phyloP scores from a whole-genome alignment of 108 stramenopile genomes.

The Fragilaria radians region DNA sequence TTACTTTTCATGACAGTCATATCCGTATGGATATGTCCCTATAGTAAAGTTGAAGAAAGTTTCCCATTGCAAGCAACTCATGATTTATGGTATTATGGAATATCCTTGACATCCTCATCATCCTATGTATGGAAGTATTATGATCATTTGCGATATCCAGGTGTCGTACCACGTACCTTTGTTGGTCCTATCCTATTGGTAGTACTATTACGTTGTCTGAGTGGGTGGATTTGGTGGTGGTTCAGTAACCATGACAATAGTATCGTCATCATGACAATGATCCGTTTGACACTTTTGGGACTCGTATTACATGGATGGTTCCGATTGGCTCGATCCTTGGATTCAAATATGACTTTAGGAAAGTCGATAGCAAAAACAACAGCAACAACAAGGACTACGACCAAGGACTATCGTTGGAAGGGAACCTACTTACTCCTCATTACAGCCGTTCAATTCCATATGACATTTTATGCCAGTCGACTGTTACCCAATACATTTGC shows the following conservation, averaged over 20 bases:
- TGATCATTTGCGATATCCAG: conserved; percentile 66
- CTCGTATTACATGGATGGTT: conserved; percentile 46
- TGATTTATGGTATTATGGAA: conserved; percentile 77
- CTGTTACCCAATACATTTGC: conserved; percentile 97
- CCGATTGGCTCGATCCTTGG: conserved; percentile 46
- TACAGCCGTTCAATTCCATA: conserved; percentile 88
- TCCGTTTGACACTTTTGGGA: conserved; percentile 44
- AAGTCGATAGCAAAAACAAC: conserved; percentile 7
- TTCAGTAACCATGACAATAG: conserved; percentile 44
- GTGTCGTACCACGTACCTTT: conserved; percentile 82
- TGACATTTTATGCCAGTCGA: conserved; percentile 92
- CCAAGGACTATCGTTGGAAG: conserved; percentile 9
- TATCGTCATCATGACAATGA: conserved; percentile 53
- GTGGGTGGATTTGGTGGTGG: conserved; percentile 26
- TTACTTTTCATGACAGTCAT: conserved; percentile 16
- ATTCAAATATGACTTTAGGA: background rate
- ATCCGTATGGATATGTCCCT: conserved; percentile 71
- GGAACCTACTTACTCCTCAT: conserved; percentile 59
- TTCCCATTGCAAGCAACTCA: conserved; percentile 96
- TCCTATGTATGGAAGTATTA: conserved; percentile 30
- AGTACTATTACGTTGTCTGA: conserved; percentile 28
- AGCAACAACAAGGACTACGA: too few relatives aligned
- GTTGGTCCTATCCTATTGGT: conserved; percentile 56
- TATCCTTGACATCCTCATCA: conserved; percentile 21
- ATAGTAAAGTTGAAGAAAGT: conserved; percentile 98